These are phyloP conservation scores for Erodium trifolium DNA, from an alignment of 441 rosid genomes.

Conservation along the genomic window DNA sequence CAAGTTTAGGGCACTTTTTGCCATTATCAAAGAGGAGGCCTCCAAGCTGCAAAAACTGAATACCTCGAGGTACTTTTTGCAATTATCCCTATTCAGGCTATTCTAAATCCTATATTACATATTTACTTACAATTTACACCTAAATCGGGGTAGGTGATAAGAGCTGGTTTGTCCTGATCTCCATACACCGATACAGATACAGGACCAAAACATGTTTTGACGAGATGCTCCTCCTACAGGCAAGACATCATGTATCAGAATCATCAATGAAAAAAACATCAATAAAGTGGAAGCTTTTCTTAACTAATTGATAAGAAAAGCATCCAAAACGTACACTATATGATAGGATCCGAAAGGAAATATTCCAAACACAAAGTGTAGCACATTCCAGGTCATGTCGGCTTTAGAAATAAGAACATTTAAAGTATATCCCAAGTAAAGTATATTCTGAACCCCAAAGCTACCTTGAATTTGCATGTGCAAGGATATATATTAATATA, in stretches of 20 bases:
- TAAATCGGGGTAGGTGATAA: conserved; percentile 26
- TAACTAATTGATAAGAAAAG: no score
- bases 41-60: no score
- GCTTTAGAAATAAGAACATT: no score
- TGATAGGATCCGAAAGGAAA: no score
- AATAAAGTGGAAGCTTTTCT: not conserved
- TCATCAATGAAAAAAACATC: not conserved
- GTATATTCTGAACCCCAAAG: conserved; percentile 6
- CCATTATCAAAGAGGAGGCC: no score
- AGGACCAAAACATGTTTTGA: conserved; percentile 20
- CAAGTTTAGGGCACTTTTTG: no score
- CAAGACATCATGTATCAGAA: not conserved
- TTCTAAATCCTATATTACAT: not conserved
- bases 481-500: not conserved
- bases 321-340: no score
- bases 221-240: conserved; percentile 20
- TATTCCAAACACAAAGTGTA: no score
- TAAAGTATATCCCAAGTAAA: no score
- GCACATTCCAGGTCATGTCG: no score
- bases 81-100: no score
- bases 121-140: conserved; percentile 24
- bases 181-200: conserved; percentile 23
- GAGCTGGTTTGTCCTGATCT: conserved; percentile 28
- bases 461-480: conserved; percentile 2
- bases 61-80: no score